These are phyloP conservation scores for Nannochloris sp. DNA, from an alignment of 139 green algal species.

Conservation along the genomic window DNA sequence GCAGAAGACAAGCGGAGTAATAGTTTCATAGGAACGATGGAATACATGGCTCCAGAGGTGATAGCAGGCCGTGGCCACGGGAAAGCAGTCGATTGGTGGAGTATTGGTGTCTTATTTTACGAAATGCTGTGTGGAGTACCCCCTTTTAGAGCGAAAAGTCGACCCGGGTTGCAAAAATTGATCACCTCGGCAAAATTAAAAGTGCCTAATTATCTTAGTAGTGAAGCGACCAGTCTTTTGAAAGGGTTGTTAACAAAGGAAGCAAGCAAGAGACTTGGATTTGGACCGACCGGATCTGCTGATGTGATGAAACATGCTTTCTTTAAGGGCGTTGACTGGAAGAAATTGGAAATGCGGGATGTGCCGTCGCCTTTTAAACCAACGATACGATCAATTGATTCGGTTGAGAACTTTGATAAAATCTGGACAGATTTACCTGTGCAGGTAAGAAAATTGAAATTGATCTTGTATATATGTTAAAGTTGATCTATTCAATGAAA, in stretches of 20 bases:
- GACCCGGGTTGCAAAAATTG: constrained; percentile 75
- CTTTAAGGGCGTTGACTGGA: constrained; percentile 85
- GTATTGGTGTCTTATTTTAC: constrained; percentile 87
- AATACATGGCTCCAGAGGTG: constrained; percentile 84
- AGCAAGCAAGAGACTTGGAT: constrained; percentile 71
- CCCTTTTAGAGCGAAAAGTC: constrained; percentile 83
- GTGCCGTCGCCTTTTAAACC: constrained; percentile 83
- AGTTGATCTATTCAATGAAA: not conserved
- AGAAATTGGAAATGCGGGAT: constrained; percentile 60
- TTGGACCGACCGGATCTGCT: constrained; percentile 49
- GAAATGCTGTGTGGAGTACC: constrained; percentile 94
- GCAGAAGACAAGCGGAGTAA: constrained; percentile 62
- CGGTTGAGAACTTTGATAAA: constrained; percentile 80
- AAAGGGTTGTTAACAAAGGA: constrained; percentile 80
- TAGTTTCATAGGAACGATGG: constrained; percentile 93
- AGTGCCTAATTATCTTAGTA: constrained; percentile 53
- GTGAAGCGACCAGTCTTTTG: constrained; percentile 37
- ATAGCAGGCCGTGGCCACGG: constrained; percentile 76
- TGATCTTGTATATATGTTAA: not conserved
- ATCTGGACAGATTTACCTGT: constrained; percentile 65
- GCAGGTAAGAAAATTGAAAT: not conserved
- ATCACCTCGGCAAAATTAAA: constrained; percentile 78
- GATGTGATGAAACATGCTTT: constrained; percentile 69
- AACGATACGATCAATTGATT: constrained; percentile 17
- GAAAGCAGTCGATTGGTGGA: constrained; percentile 95